Evolutionary conservation across 495 filamentous ascomycete species (phyloP), one percentile per base, ranked within the genome.

Genomic region (Penicillium daleae): DNA sequence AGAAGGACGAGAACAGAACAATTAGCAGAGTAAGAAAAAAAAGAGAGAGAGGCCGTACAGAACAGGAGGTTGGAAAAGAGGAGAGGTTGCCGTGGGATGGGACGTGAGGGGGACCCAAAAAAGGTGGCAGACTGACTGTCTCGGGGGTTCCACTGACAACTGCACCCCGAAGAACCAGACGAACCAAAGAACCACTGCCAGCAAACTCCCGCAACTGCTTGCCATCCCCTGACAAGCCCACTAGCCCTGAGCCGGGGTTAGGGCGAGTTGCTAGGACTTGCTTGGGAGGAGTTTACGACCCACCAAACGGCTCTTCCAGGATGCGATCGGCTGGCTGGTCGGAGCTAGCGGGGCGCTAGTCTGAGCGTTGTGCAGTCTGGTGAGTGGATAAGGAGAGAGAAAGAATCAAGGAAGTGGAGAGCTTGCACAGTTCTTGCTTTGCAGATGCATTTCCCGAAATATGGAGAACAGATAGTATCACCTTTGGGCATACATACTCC

Each of bases 61-160:
- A 19, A n/a, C 50, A 57, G 44, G 63, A 67, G 63, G 72, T 69
- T 64, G 67, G 52, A 68, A 68, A 53, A 57, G 50, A 61, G 63
- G 46, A 70, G 55, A 37, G 51, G 21, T 13, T 31, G 24, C 49
- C 3, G 42, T 46, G 42, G 7, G 42, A 22, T 46, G 21, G n/a
- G 42, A 46, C 56, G 63, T 57, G 66, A 62, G 61, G 61, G 54
- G 66, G 67, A 63, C 3, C 68, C 35, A 39, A 10, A 10, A 39
- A 15, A 39, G 13, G 62, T 56, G 51, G 62, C 57, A 52, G 52
- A 56, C 50, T 54, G 12, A 26, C 13, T 15, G 13, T 39, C 17
- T 4, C 4, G 35, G 35, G 46, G 56, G 53, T 17, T 35, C 52
- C 58, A 29, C 35, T 62, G 59, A 50, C 49, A 13, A 1, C 33